Evolutionary conservation across 1,139 yeast genomes (phyloP), one percentile per base, ranked within the genome.

Genomic region (Geotrichum restrictum): DNA sequence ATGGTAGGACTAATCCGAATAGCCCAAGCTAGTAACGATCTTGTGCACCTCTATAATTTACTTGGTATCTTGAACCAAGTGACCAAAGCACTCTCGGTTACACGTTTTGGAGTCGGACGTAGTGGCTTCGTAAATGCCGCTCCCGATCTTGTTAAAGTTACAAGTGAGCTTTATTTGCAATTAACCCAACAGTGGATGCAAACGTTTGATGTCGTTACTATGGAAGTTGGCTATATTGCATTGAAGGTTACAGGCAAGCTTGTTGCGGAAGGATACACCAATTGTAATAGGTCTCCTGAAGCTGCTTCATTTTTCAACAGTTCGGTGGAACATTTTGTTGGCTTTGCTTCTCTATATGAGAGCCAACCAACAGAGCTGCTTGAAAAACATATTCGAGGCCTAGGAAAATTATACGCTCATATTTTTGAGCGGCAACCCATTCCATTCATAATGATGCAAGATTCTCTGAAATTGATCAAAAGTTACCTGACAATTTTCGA

Each of bases 71-170:
- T 87, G 54, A 88, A 88, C 65, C 95, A 89, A 64, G 76, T 87
- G 10, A 76, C 91, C 57, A 93, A 93, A 67, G 74, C 79, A 2
- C 69, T 93, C 31, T 77, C 93, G 1, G 73, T 83, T 53, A 91
- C 91, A 0, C 74, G 93, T 60, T 86, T 91, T 44, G 98, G 98
- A 5, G 78, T 88, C 56, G 80, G 93, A 5, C 78, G 93, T 59
- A 82, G 82, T 14, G 88, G 89, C 1, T 76, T 93, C 78, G 95
- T 85, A 63, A 74, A 79, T 51, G 82, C 85, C 56, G 78, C 87
- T 0, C 86, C 88, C 0, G 69, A 78, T 2, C 68, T 89, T 1
- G 75, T 83, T 4, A 81, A 84, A 0, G 69, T 80, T 1, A 67
- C 88, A 42, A 77, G 82, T 24, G 78, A 80, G 53, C 70, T 83